Evolutionary conservation across 805 yeast genomes (phyloP).

Genomic region (Dipodascus albidus): DNA sequence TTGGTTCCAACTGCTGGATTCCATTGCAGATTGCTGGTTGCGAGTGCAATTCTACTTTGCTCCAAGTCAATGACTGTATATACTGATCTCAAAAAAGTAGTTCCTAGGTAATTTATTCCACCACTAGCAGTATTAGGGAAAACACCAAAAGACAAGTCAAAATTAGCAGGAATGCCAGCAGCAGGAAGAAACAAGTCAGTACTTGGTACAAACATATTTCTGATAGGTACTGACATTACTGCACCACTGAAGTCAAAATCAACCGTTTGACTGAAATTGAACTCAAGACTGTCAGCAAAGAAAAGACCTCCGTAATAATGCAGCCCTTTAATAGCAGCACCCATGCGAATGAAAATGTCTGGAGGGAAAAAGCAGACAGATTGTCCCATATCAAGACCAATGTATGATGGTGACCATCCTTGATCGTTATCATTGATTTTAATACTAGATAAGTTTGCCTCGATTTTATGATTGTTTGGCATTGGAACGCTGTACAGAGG

Average conservation of each 20-base stretch:
- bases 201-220: background rate
- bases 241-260: background rate
- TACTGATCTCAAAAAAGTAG: background rate
- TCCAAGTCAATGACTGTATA: background rate
- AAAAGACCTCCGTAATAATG: background rate
- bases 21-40: background rate
- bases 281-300: background rate
- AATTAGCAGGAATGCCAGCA: background rate
- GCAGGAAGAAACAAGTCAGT: background rate
- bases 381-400: background rate
- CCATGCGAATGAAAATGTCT: background rate
- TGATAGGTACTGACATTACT: background rate
- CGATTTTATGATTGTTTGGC: conserved; percentile 6
- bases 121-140: conserved; percentile 1
- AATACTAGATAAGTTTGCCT: background rate
- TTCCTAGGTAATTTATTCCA: background rate
- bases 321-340: background rate
- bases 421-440: conserved; percentile 6
- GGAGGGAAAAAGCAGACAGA: background rate
- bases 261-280: background rate
- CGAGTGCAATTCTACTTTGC: background rate
- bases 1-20: background rate
- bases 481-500: conserved; percentile 23
- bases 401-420: background rate
- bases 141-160: background rate